These are phyloP conservation scores for Ophiostoma sp. DNA, from an alignment of 2,329 filamentous ascomycete genomes.

Conservation along the genomic window DNA sequence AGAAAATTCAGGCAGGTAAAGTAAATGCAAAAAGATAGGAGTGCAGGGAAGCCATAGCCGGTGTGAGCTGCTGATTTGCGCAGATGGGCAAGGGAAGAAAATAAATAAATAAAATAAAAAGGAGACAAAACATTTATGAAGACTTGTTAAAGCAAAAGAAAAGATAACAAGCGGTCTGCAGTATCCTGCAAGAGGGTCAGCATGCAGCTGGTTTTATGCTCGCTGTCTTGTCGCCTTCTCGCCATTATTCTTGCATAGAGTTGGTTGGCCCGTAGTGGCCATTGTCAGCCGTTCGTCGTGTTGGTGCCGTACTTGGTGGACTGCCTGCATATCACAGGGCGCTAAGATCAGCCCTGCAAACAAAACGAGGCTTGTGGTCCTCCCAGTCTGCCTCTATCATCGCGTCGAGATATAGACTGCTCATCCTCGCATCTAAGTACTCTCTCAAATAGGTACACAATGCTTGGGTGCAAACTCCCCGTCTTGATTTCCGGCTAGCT, in stretches of 20 bases:
- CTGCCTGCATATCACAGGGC: constrained; percentile 1
- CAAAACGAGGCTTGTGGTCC: not conserved
- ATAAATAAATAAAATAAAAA: not conserved
- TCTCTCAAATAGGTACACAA: not conserved
- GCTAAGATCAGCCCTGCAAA: constrained; percentile 2
- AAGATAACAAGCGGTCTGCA: not conserved
- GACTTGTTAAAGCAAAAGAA: not conserved
- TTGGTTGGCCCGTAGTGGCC: not conserved
- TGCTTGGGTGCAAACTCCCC: not conserved
- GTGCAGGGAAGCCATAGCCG: not conserved
- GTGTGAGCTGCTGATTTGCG: not conserved
- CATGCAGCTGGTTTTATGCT: not conserved
- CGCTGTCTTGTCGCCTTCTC: not conserved
- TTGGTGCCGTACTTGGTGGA: not conserved
- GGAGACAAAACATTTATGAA: not conserved
- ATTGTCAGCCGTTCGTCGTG: constrained; percentile 1
- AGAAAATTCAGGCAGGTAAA: not conserved
- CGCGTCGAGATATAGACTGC: not conserved
- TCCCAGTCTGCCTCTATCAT: not conserved
- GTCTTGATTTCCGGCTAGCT: not conserved
- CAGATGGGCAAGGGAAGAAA: not conserved
- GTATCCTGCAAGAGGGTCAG: not conserved
- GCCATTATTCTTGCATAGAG: not conserved
- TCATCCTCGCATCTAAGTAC: not conserved
- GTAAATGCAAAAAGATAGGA: not conserved